Conservation (phyloP, 108 stramenopile species). For the Bacterosira constricta region DNA sequence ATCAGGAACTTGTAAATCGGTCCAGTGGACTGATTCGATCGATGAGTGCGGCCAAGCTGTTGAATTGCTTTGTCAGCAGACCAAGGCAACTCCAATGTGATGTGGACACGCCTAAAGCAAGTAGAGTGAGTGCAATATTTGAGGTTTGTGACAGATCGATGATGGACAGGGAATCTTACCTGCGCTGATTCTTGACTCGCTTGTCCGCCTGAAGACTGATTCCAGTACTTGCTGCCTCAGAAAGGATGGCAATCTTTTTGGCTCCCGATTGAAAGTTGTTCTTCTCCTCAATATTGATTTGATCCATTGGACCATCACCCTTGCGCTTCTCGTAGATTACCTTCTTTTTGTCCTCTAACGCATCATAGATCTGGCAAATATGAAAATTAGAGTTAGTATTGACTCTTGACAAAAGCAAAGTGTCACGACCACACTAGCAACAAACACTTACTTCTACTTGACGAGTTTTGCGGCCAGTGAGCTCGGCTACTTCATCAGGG, state of each 20-base stretch:
- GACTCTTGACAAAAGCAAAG: too few relatives aligned
- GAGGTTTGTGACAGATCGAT: too few relatives aligned
- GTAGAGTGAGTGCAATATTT: too few relatives aligned
- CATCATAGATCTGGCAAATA: slow-evolving; percentile 1
- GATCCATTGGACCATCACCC: slow-evolving; percentile 33
- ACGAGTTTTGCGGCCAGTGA: slow-evolving; percentile 65
- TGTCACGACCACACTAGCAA: too few relatives aligned
- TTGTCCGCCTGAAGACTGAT: slow-evolving; percentile 55
- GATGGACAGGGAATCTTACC: too few relatives aligned
- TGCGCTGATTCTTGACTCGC: slow-evolving; percentile 25
- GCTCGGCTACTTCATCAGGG: slow-evolving; percentile 58
- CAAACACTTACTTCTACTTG: slow-evolving; percentile 36
- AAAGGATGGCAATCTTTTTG: slow-evolving; percentile 74
- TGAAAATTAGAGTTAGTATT: too few relatives aligned
- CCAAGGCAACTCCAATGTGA: slow-evolving; percentile 82
- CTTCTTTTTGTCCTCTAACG: slow-evolving; percentile 10
- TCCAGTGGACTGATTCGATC: slow-evolving; percentile 54
- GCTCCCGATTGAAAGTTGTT: slow-evolving; percentile 56
- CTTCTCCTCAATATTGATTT: slow-evolving; percentile 65
- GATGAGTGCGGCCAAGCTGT: slow-evolving; percentile 71
- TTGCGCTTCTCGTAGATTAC: slow-evolving; percentile 46
- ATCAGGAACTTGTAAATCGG: slow-evolving; percentile 55
- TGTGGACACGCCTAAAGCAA: slow-evolving; percentile 65
- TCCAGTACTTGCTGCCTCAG: slow-evolving; percentile 73
- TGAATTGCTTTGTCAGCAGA: slow-evolving; percentile 79